Percentiles rank a stretch among this genome's conserved stretches.
phyloP scores from a whole-genome alignment of 345 rosid species.

The Salix arbutifolia region DNA sequence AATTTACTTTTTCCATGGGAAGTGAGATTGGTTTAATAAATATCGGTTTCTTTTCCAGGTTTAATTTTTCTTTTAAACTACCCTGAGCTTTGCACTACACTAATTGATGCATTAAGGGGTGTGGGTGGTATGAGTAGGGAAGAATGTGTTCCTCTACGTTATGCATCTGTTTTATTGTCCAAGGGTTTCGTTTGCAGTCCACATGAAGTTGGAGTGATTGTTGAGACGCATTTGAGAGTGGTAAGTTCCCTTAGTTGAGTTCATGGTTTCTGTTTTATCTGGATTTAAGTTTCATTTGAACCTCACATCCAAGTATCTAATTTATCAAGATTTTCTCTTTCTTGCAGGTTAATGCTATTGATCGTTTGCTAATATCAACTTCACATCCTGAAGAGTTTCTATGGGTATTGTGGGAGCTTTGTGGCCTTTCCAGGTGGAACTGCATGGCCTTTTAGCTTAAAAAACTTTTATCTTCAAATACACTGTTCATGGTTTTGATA shows the following conservation, averaged over 20 bases:
- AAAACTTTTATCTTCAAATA: background rate
- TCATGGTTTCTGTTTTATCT: background rate
- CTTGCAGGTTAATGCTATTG: slow-evolving; percentile 72
- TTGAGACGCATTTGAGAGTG: slow-evolving; percentile 92
- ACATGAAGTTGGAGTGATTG: slow-evolving; percentile 71
- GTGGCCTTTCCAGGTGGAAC: slow-evolving; percentile 80
- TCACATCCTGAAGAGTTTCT: slow-evolving; percentile 91
- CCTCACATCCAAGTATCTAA: background rate
- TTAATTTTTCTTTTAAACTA: slow-evolving; percentile 73
- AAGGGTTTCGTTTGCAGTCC: slow-evolving; percentile 91
- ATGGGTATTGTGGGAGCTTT: slow-evolving; percentile 95
- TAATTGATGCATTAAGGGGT: slow-evolving; percentile 70
- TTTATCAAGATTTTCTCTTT: slow-evolving; percentile 9
- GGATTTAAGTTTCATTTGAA: slow-evolving; percentile 3
- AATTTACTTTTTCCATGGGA: background rate
- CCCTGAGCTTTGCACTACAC: slow-evolving; percentile 63
- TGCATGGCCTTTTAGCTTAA: background rate
- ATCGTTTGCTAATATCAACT: slow-evolving; percentile 67
- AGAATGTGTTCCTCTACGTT: slow-evolving; percentile 86
- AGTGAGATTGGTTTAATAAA: slow-evolving; percentile 12
- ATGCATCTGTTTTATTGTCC: slow-evolving; percentile 67
- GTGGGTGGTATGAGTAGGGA: slow-evolving; percentile 51
- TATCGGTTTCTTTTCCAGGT: slow-evolving; percentile 49
- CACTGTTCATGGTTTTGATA: slow-evolving; percentile 10
- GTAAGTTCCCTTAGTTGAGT: slow-evolving; percentile 48